These are phyloP conservation scores for Wickerhamiella bombiphila DNA, from an alignment of 805 yeast genomes.

Conservation along the genomic window DNA sequence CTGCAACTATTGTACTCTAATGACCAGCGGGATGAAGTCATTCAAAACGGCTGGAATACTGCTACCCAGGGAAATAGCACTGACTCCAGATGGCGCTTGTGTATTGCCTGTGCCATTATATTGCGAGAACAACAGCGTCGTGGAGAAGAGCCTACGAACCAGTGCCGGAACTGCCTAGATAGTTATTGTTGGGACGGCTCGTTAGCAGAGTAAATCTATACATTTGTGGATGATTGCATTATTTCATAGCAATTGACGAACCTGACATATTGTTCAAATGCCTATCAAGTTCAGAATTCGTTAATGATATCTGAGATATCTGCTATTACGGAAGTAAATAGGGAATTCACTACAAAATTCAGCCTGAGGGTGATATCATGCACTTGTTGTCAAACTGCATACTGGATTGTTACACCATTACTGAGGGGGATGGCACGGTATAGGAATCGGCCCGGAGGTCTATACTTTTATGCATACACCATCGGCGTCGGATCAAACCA, in stretches of 20 bases:
- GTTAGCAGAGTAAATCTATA: not conserved
- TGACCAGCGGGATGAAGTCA: slow-evolving; percentile 42
- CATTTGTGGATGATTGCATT: not conserved
- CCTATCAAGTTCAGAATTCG: not conserved
- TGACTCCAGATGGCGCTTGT: slow-evolving; percentile 52
- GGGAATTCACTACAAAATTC: too few species aligned
- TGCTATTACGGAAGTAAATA: too few species aligned
- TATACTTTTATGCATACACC: too few species aligned
- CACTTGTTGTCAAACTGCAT: too few species aligned
- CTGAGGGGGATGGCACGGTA: too few species aligned
- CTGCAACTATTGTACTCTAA: slow-evolving; percentile 47
- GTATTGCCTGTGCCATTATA: slow-evolving; percentile 72
- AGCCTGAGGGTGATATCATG: too few species aligned
- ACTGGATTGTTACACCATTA: too few species aligned
- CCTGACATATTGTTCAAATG: slow-evolving; percentile 21
- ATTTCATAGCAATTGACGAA: too few species aligned
- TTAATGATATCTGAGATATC: too few species aligned
- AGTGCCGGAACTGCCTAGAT: slow-evolving; percentile 56
- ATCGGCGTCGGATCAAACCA: too few species aligned
- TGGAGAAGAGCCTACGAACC: slow-evolving; percentile 42
- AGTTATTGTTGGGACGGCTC: slow-evolving; percentile 71
- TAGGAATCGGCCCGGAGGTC: too few species aligned
- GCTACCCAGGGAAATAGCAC: slow-evolving; percentile 55
- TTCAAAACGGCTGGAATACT: slow-evolving; percentile 60
- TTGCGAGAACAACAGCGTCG: slow-evolving; percentile 63